phyloP scores from a whole-genome alignment of 495 filamentous ascomycete species.

The Penicillium tannophilum region DNA sequence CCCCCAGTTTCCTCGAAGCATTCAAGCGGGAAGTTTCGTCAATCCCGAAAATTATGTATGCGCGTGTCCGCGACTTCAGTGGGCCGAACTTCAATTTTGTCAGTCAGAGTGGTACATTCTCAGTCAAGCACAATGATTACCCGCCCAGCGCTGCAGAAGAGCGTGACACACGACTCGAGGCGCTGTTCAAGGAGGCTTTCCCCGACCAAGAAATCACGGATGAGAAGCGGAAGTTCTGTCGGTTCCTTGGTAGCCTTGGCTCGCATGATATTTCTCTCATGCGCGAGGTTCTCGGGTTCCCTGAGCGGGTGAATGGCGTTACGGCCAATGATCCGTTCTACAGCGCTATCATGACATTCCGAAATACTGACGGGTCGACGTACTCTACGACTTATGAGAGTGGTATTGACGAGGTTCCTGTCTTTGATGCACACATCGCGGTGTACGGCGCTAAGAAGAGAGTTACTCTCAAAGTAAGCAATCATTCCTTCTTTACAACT shows the following conservation, averaged over 20 bases:
- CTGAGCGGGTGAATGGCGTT: conserved; percentile 35
- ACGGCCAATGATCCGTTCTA: conserved; percentile 37
- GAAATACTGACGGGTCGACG: conserved; percentile 19
- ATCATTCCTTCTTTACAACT: background rate
- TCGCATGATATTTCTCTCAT: conserved; percentile 52
- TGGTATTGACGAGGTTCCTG: conserved; percentile 25
- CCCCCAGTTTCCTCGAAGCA: conserved; percentile 42
- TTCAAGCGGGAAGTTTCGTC: conserved; percentile 41
- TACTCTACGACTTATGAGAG: conserved; percentile 15
- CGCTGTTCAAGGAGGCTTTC: conserved; percentile 28
- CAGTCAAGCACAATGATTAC: conserved; percentile 36
- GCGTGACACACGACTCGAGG: conserved; percentile 21
- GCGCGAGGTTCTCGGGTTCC: conserved; percentile 49
- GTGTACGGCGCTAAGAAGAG: conserved; percentile 47
- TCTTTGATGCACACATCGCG: conserved; percentile 52
- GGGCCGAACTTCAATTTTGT: conserved; percentile 51
- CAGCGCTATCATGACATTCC: conserved; percentile 35
- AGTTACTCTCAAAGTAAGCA: conserved; percentile 16
- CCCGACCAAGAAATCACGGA: conserved; percentile 23
- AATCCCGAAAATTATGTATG: conserved; percentile 45
- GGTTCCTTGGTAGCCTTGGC: conserved; percentile 44
- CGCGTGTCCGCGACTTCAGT: conserved; percentile 48
- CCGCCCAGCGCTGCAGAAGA: conserved; percentile 23
- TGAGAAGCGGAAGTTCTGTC: conserved; percentile 35
- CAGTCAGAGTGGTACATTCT: conserved; percentile 50